A percentile compares a stretch with the other conserved stretches of the same genome.
These are phyloP conservation scores for Nidula niveotomentosa DNA, from an alignment of 1,284 basidiomycete genomes.

Conservation along the genomic window DNA sequence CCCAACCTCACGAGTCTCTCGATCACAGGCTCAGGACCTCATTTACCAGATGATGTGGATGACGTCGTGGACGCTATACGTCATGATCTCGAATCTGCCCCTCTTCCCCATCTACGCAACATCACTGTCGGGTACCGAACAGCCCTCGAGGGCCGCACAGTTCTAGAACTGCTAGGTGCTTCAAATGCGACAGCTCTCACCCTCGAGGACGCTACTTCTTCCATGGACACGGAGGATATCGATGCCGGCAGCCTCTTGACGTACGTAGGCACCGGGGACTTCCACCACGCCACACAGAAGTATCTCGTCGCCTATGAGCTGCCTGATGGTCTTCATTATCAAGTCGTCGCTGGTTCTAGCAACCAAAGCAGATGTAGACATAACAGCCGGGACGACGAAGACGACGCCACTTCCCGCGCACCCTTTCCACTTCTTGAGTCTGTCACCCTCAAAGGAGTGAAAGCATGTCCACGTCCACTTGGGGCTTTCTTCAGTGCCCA, in stretches of 20 bases:
- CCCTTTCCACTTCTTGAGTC: slow-evolving; percentile 33
- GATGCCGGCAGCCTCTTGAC: slow-evolving; percentile 33
- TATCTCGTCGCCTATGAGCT: slow-evolving; percentile 6
- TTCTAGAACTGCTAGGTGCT: slow-evolving; percentile 35
- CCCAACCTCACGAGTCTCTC: slow-evolving; percentile 37
- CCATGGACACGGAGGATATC: slow-evolving; percentile 30
- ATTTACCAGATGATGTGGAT: slow-evolving; percentile 20
- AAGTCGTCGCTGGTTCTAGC: too few relatives aligned
- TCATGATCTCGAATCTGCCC: slow-evolving; percentile 20
- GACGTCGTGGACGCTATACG: slow-evolving; percentile 16
- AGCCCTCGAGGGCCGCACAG: slow-evolving; percentile 27
- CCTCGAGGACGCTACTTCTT: slow-evolving; percentile 40
- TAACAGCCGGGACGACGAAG: background rate
- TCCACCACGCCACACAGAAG: slow-evolving; percentile 9
- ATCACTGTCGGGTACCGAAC: slow-evolving; percentile 39
- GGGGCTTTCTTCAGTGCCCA: slow-evolving; percentile 27
- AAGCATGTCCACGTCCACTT: slow-evolving; percentile 26
- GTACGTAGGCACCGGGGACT: slow-evolving; percentile 32
- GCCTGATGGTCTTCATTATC: slow-evolving; percentile 2
- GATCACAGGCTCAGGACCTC: slow-evolving; percentile 43
- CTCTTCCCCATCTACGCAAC: slow-evolving; percentile 30
- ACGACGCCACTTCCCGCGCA: background rate
- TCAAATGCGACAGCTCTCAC: slow-evolving; percentile 28
- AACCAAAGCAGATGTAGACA: background rate
- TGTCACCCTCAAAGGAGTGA: slow-evolving; percentile 30